Conservation (phyloP, 441 rosid genomes). For the Erodium moschatum region DNA sequence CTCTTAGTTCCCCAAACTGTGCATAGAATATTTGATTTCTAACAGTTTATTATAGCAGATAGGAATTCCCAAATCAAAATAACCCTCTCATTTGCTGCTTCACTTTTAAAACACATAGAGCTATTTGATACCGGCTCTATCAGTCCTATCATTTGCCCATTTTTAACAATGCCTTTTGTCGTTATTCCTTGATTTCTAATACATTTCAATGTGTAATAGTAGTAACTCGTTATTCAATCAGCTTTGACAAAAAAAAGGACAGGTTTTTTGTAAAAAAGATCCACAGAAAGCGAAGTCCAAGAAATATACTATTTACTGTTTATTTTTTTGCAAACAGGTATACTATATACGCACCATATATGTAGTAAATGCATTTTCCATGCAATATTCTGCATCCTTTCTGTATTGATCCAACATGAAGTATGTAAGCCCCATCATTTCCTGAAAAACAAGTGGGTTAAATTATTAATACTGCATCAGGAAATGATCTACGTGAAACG, state of each 20-base stretch:
- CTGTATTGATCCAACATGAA: slow-evolving; percentile 94
- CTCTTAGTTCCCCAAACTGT: background rate
- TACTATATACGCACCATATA: slow-evolving; percentile 52
- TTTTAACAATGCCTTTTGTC: background rate
- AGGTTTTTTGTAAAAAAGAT: slow-evolving; percentile 1
- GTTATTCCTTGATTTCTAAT: background rate
- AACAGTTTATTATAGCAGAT: background rate
- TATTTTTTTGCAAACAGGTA: slow-evolving; percentile 19
- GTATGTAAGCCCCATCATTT: slow-evolving; percentile 92
- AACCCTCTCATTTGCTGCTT: background rate
- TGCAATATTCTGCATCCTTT: slow-evolving; percentile 92
- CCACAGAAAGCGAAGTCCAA: background rate
- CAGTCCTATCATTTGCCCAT: background rate
- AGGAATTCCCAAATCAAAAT: background rate
- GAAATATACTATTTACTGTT: background rate
- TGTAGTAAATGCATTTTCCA: slow-evolving; percentile 92
- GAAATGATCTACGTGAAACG: slow-evolving; percentile 12
- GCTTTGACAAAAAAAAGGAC: background rate
- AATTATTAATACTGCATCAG: slow-evolving; percentile 15
- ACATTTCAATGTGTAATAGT: background rate
- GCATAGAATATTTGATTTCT: slow-evolving; percentile 8
- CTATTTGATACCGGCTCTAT: background rate
- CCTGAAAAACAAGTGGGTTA: slow-evolving; percentile 44
- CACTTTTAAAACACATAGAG: background rate
- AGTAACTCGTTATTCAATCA: background rate